Conservation (phyloP, 306 rosid genomes). For the Coriaria nepalensis region DNA sequence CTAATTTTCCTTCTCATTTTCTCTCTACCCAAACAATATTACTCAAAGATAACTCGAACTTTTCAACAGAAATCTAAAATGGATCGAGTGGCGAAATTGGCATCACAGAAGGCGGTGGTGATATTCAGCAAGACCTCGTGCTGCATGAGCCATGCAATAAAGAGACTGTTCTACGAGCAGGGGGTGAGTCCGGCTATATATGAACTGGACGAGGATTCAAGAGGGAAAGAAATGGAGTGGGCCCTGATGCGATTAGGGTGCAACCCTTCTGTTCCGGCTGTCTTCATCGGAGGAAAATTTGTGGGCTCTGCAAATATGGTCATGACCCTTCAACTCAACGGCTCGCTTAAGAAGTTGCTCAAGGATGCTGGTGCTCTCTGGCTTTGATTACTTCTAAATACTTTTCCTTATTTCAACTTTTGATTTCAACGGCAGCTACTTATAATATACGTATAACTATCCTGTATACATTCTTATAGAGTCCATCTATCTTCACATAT, state of each 20-base stretch:
- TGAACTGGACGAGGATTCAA: conserved; percentile 66
- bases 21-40: background rate
- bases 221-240: conserved; percentile 86
- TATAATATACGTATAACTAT: conserved; percentile 5
- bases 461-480: background rate
- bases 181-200: conserved; percentile 77
- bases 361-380: conserved; percentile 89
- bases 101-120: conserved; percentile 85
- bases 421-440: background rate
- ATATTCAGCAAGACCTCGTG: conserved; percentile 96
- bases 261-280: conserved; percentile 79
- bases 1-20: background rate
- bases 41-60: background rate
- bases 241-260: conserved; percentile 77
- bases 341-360: conserved; percentile 71
- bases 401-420: background rate
- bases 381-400: conserved; percentile 26
- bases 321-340: conserved; percentile 89
- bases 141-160: conserved; percentile 91
- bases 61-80: conserved; percentile 10
- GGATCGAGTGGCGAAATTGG: conserved; percentile 66
- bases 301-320: conserved; percentile 73
- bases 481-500: background rate
- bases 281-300: conserved; percentile 72
- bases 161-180: conserved; percentile 78